These are phyloP conservation scores for Ascochyta fabae DNA, from an alignment of 2,329 filamentous ascomycete species.

Conservation along the genomic window DNA sequence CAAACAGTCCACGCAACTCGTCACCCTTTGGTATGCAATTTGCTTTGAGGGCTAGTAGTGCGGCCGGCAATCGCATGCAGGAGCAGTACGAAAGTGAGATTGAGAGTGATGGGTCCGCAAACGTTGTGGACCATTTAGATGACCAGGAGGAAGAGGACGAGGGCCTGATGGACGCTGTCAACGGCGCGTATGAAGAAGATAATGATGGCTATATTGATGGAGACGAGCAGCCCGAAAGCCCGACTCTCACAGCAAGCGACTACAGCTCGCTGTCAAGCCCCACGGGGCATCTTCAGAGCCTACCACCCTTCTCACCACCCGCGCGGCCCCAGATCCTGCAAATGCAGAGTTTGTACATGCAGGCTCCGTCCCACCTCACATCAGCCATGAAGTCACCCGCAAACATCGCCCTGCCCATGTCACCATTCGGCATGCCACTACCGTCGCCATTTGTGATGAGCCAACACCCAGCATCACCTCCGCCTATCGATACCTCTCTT, in stretches of 20 bases:
- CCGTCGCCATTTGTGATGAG: slow-evolving; percentile 33
- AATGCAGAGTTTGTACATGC: slow-evolving; percentile 28
- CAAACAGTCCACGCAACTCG: slow-evolving; percentile 46
- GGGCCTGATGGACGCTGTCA: slow-evolving; percentile 37
- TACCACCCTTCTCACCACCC: slow-evolving; percentile 16
- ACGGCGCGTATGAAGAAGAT: slow-evolving; percentile 33
- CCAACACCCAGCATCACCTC: slow-evolving; percentile 26
- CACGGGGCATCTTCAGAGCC: slow-evolving; percentile 12
- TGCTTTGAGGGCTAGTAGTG: slow-evolving; percentile 35
- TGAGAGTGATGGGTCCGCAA: slow-evolving; percentile 37
- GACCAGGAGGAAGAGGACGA: slow-evolving; percentile 30
- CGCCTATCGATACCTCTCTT: slow-evolving; percentile 33
- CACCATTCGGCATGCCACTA: slow-evolving; percentile 33
- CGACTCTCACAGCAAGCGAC: slow-evolving; percentile 41
- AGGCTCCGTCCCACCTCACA: slow-evolving; percentile 14
- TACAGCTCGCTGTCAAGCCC: slow-evolving; percentile 40
- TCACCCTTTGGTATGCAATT: slow-evolving; percentile 49
- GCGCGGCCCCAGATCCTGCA: slow-evolving; percentile 29
- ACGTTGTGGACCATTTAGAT: slow-evolving; percentile 24
- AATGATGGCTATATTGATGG: slow-evolving; percentile 20
- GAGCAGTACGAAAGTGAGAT: slow-evolving; percentile 32
- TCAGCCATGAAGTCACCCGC: slow-evolving; percentile 27
- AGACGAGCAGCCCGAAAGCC: slow-evolving; percentile 37
- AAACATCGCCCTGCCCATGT: slow-evolving; percentile 29
- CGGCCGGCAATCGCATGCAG: slow-evolving; percentile 38